Evolutionary conservation across 2,329 filamentous ascomycete genomes (phyloP).

Genomic region (Magnaporthiopsis incrustans): DNA sequence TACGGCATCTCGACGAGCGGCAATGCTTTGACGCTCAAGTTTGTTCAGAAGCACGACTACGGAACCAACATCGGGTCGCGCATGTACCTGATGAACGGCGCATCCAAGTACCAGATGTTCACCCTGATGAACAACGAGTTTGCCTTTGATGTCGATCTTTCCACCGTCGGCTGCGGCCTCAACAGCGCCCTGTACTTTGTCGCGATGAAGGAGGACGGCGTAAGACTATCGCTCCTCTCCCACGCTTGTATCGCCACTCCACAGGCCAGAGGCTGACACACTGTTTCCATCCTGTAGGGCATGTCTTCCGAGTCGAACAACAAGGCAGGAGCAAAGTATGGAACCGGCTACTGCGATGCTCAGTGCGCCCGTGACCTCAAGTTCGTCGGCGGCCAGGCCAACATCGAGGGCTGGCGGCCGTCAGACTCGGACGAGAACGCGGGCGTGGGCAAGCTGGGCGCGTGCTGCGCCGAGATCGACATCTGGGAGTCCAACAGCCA

Average conservation of each 20-base stretch:
- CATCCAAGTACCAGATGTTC: constrained; percentile 48
- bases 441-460: constrained; percentile 34
- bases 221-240: background rate
- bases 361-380: constrained; percentile 39
- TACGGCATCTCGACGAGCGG: constrained; percentile 36
- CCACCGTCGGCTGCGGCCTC: constrained; percentile 46
- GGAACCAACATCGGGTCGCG: constrained; percentile 30
- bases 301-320: constrained; percentile 23
- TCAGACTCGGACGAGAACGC: constrained; percentile 40
- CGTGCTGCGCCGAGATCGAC: constrained; percentile 47
- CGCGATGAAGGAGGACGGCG: constrained; percentile 46
- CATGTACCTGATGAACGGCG: constrained; percentile 46
- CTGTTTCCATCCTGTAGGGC: background rate
- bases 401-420: constrained; percentile 33
- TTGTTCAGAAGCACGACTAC: constrained; percentile 36
- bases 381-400: constrained; percentile 34
- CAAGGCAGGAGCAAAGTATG: constrained; percentile 39
- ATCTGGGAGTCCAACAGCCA: constrained; percentile 53
- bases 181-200: constrained; percentile 58
- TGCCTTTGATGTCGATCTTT: constrained; percentile 59
- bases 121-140: constrained; percentile 54
- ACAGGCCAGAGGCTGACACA: background rate
- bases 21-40: constrained; percentile 36
- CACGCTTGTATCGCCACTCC: no score
- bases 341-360: constrained; percentile 44